Evolutionary conservation across 768 basidiomycete species (phyloP), one percentile per base, ranked within the genome.

Genomic region (Lactarius sp.): DNA sequence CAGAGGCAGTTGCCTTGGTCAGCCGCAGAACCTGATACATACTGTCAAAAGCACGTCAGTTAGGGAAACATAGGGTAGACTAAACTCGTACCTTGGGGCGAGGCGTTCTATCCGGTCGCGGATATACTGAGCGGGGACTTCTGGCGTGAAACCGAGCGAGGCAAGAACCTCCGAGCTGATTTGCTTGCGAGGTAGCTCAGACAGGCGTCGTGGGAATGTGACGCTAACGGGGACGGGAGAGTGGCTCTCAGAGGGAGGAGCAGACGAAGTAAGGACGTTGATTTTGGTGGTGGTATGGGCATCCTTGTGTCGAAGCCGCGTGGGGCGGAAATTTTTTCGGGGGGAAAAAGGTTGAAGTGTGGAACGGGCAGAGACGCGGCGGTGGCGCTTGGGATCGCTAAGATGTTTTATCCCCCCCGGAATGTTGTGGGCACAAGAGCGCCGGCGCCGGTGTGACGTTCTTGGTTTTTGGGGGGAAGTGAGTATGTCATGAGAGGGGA

Each of bases 11-110:
- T 7, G 65, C 67, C 7, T 52, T 52, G 34, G 66, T 62, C 33
- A 52, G 51, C 31, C 65, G 50, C 58, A 68, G 56, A 34, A 59
- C 51, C 13, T 66, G 57, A 59, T 67, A 53, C 67, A 68, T 68
- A 39, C 67, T 68, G 31, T n/a, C 14, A 27, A 46, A 36, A 37
- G 12, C 20, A 42, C 20, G 42, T 57, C 33, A 47, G 1, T 36
- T 49, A 50, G 20, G 20, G 37, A 16, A 44, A 52, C 4, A 7
- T 5, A 31, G 14, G 6, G 27, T 12, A 10, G 22, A 46, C 37
- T 39, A 27, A 36, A 27, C 4, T 2, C 58, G 2, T 54, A 65
- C 64, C 33, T 65, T 46, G 49, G 59, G 14, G 54, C 46, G 39
- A 60, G 47, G 22, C 34, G 54, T 4, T 56, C 34, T 53, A 65